Conservation (phyloP, 2,329 filamentous ascomycete species). For the Colletotrichum sublineola region DNA sequence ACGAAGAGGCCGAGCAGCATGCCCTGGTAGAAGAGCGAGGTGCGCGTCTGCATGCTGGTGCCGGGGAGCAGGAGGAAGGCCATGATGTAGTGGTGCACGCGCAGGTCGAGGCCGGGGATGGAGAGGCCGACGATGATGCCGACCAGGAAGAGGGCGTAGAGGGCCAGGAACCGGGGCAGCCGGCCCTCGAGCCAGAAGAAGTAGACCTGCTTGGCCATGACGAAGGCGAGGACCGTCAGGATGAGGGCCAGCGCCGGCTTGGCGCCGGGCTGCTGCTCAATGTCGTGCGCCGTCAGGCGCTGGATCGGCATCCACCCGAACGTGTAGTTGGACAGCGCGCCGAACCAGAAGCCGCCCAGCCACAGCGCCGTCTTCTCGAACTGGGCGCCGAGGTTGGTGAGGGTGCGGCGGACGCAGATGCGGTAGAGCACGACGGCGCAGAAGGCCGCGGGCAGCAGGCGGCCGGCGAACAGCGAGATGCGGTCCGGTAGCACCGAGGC, state of each 20-base stretch:
- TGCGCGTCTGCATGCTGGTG: constrained; percentile 88
- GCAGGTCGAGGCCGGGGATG: constrained; percentile 82
- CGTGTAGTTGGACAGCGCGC: constrained; percentile 93
- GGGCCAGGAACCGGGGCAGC: constrained; percentile 79
- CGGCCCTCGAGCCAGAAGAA: constrained; percentile 88
- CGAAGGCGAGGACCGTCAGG: constrained; percentile 75
- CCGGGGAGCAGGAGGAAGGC: constrained; percentile 88
- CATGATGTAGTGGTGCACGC: constrained; percentile 96
- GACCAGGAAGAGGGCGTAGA: constrained; percentile 79
- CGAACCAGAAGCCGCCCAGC: constrained; percentile 91
- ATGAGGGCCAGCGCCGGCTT: constrained; percentile 85
- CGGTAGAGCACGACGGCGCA: constrained; percentile 90
- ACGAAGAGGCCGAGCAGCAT: constrained; percentile 91
- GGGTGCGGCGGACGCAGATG: constrained; percentile 79
- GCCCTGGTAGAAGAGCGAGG: constrained; percentile 88
- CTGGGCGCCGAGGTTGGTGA: constrained; percentile 81
- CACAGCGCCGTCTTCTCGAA: constrained; percentile 91
- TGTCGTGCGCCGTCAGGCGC: constrained; percentile 88
- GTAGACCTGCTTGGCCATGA: constrained; percentile 83
- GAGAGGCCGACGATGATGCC: constrained; percentile 77
- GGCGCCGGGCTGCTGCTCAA: constrained; percentile 89
- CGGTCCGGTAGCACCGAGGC: constrained; percentile 72
- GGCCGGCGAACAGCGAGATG: constrained; percentile 60
- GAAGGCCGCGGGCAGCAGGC: constrained; percentile 89
- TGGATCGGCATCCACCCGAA: constrained; percentile 94